Base-by-base conservation (phyloP, 2,329 filamentous ascomycete species). In the Diaporthe citriasiana region DNA sequence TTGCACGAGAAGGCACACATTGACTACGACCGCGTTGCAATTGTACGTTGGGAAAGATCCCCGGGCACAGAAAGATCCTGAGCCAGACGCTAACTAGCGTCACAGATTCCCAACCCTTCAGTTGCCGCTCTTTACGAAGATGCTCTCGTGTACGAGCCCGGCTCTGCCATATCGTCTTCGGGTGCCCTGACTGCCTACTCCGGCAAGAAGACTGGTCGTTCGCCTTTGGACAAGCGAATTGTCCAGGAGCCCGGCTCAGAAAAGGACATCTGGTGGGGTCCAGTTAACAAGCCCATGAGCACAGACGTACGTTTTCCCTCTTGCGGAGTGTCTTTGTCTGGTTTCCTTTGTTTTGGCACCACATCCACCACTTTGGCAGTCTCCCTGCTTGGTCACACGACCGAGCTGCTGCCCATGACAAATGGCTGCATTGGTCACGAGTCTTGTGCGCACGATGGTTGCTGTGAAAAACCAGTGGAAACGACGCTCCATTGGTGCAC, bases 271-370 rank as follows among this genome's bases (percentile, higher is more conserved):
- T 99, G 97, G 97, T 98, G 97, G 97, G 97, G 97, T 81, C 96
- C 97, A 73, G 97, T 99, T 79, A 99, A 99, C 90, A 98, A 98
- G 91, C 94, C 96, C 83, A 99, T 99, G 97, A 93, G 91, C 79
- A 91, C 95, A 80, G 95, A 98, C 85, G 97, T 98, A 93, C 92
- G 94, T 76, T 72, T 70, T 74, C 63, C 72, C 70, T 33, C 40
- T 71, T 57, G 60, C 33, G 63, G 45, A 68, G 35, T 70, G 73
- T n/a, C 30, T 59, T 68, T 45, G 22, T 13, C 35, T 27, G 17
- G 66, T 70, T 74, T 71, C 35, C 68, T 47, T 66, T 47, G 25
- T 47, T 42, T 19, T 50, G 8, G 60, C n/a, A n/a, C 15, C 22
- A 53, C 4, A 42, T 60, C 68, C 13, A 33, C 33, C 60, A 15